These are phyloP conservation scores for Phylloporus arenicola DNA, from an alignment of 768 basidiomycete species.

Conservation along the genomic window DNA sequence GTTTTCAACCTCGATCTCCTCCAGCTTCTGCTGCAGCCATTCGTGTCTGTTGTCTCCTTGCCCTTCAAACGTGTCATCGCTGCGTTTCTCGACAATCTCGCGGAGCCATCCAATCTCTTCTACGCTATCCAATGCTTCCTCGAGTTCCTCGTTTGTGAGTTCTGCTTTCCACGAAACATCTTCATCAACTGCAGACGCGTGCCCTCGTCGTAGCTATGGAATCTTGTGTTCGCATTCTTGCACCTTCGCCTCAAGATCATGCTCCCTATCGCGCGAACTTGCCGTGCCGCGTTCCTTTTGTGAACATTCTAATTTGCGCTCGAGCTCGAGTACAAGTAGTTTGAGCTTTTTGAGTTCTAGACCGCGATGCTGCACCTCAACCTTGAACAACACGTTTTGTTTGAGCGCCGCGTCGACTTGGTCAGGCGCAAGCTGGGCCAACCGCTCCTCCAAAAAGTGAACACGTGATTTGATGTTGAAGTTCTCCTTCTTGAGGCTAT, in stretches of 20 bases:
- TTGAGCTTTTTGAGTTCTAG: conserved; percentile 90
- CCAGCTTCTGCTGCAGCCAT: conserved; percentile 44
- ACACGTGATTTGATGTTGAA: conserved; percentile 95
- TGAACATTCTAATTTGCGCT: conserved; percentile 69
- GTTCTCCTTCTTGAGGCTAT: conserved; percentile 94
- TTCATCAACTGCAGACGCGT: conserved; percentile 39
- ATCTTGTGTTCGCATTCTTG: conserved; percentile 70
- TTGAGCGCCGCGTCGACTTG: conserved; percentile 89
- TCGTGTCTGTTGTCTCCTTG: conserved; percentile 37
- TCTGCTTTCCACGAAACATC: conserved; percentile 52
- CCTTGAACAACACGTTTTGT: conserved; percentile 90
- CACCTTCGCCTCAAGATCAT: conserved; percentile 72
- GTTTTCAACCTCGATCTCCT: conserved; percentile 60
- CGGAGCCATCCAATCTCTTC: conserved; percentile 75
- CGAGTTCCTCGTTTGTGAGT: conserved; percentile 59
- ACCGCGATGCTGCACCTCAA: conserved; percentile 83
- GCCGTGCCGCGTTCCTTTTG: conserved; percentile 46
- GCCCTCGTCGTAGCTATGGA: conserved; percentile 56
- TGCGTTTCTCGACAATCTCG: conserved; percentile 58
- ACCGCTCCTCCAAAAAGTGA: conserved; percentile 90
- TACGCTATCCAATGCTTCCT: conserved; percentile 74
- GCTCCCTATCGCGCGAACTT: conserved; percentile 48
- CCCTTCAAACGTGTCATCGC: conserved; percentile 38
- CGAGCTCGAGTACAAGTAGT: conserved; percentile 80
- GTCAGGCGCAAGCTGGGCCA: conserved; percentile 85